Evolutionary conservation across 2,329 filamentous ascomycete species (phyloP).

Genomic region (Alternaria gansuensis): DNA sequence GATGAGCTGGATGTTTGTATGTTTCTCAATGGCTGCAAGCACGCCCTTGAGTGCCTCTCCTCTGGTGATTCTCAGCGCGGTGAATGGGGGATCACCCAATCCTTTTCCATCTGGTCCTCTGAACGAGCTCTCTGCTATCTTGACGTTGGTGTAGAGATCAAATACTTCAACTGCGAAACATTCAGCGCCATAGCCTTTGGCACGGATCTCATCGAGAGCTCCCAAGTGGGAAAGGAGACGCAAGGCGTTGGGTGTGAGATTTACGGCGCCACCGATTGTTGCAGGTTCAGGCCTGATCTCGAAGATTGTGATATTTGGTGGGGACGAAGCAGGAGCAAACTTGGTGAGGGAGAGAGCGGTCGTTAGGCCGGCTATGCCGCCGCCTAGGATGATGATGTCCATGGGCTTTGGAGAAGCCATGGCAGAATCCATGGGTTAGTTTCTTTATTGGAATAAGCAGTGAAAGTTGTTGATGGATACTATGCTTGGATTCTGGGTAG

Average conservation of each 20-base stretch:
- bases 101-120: constrained; percentile 55
- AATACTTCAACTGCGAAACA: constrained; percentile 58
- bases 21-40: constrained; percentile 52
- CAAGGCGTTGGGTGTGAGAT: constrained; percentile 69
- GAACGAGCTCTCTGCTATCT: constrained; percentile 56
- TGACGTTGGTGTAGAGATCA: constrained; percentile 54
- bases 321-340: constrained; percentile 50
- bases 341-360: constrained; percentile 57
- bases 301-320: constrained; percentile 56
- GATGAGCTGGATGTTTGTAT: constrained; percentile 54
- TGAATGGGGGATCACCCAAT: constrained; percentile 56
- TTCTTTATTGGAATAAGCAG: not conserved
- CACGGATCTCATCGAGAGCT: constrained; percentile 57
- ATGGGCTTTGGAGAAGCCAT: constrained; percentile 24
- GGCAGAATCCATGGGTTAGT: not conserved
- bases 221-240: constrained; percentile 62
- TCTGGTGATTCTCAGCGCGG: constrained; percentile 56
- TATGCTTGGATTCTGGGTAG: not conserved
- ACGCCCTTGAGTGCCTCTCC: constrained; percentile 57
- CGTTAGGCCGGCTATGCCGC: constrained; percentile 48
- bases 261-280: constrained; percentile 67
- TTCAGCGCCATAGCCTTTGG: constrained; percentile 53
- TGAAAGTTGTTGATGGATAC: not conserved
- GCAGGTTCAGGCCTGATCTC: constrained; percentile 59
- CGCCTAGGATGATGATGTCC: constrained; percentile 45